Conservation (phyloP, 192 early-diverging fungal genomes). For the Paraglomus occultum region DNA sequence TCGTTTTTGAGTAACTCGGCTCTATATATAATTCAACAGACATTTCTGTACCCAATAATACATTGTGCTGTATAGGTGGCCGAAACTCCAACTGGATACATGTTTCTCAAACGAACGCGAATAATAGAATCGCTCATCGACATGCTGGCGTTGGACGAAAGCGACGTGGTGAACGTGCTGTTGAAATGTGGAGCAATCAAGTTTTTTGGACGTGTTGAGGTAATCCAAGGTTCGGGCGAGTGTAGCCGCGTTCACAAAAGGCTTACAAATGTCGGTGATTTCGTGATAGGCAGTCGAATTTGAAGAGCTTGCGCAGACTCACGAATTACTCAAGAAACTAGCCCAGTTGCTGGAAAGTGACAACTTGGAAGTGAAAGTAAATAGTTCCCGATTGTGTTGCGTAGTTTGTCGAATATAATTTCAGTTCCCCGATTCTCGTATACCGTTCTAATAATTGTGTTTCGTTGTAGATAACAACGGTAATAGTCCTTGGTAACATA, state of each 20-base stretch:
- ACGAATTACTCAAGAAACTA: slow-evolving; percentile 26
- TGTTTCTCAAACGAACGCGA: slow-evolving; percentile 36
- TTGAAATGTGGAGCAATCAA: slow-evolving; percentile 42
- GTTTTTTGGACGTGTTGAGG: slow-evolving; percentile 47
- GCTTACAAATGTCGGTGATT: neutral
- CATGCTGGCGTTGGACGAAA: slow-evolving; percentile 29
- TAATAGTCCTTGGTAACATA: slow-evolving; percentile 35
- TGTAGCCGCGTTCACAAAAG: neutral
- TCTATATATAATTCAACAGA: neutral
- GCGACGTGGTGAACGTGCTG: slow-evolving; percentile 36
- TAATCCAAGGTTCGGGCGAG: slow-evolving; percentile 33
- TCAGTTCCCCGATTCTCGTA: neutral
- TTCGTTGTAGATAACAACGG: slow-evolving; percentile 30
- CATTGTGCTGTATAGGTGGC: too few relatives aligned
- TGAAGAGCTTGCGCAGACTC: slow-evolving; percentile 15
- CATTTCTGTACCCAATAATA: too few relatives aligned
- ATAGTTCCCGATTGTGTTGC: too few relatives aligned
- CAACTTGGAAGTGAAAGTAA: slow-evolving; percentile 33
- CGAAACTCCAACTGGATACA: slow-evolving; percentile 33
- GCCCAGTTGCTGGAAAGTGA: slow-evolving; percentile 26
- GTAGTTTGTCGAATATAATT: too few relatives aligned
- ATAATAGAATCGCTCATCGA: slow-evolving; percentile 37
- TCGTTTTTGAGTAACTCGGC: neutral
- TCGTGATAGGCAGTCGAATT: slow-evolving; percentile 30
- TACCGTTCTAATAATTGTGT: neutral